Percentiles rank a stretch among this genome's conserved stretches.
Evolutionary conservation across 768 basidiomycete species (phyloP).

Genomic region (Russula lepida): DNA sequence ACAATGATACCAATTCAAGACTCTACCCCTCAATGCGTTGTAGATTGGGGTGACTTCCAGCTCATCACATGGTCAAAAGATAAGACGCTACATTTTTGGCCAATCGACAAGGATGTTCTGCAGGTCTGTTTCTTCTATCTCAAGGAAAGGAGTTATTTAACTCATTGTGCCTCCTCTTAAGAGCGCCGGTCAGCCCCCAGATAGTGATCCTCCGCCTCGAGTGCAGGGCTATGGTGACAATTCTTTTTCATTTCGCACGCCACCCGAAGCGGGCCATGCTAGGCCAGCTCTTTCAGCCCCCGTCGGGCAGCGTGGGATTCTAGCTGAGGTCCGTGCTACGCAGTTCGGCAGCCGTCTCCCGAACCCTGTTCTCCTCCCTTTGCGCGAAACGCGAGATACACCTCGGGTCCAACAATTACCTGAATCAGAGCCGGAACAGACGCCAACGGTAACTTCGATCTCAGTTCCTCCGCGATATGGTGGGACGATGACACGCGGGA

Average conservation of each 20-base stretch:
- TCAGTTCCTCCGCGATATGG: slow-evolving; percentile 16
- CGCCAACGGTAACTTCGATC: slow-evolving; percentile 19
- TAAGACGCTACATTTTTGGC: slow-evolving; percentile 86
- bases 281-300: slow-evolving; percentile 48
- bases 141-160: not conserved
- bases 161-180: slow-evolving; percentile 4
- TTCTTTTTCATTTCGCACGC: slow-evolving; percentile 47
- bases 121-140: slow-evolving; percentile 36
- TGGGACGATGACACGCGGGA: slow-evolving; percentile 41
- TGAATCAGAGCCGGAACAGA: slow-evolving; percentile 20
- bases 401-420: slow-evolving; percentile 3
- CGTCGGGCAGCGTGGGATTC: slow-evolving; percentile 54
- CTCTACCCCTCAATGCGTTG: not conserved
- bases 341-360: slow-evolving; percentile 26
- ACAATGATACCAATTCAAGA: not conserved
- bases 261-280: slow-evolving; percentile 31
- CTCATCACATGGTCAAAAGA: slow-evolving; percentile 84
- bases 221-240: slow-evolving; percentile 21
- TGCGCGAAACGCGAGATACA: not conserved
- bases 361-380: slow-evolving; percentile 25
- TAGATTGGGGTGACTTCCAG: slow-evolving; percentile 45
- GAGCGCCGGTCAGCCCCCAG: slow-evolving; percentile 25
- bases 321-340: slow-evolving; percentile 62
- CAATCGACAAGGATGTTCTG: slow-evolving; percentile 61
- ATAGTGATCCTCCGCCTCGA: slow-evolving; percentile 10